phyloP scores from a whole-genome alignment of 2,329 filamentous ascomycete genomes.

The Coniella lustricola region DNA sequence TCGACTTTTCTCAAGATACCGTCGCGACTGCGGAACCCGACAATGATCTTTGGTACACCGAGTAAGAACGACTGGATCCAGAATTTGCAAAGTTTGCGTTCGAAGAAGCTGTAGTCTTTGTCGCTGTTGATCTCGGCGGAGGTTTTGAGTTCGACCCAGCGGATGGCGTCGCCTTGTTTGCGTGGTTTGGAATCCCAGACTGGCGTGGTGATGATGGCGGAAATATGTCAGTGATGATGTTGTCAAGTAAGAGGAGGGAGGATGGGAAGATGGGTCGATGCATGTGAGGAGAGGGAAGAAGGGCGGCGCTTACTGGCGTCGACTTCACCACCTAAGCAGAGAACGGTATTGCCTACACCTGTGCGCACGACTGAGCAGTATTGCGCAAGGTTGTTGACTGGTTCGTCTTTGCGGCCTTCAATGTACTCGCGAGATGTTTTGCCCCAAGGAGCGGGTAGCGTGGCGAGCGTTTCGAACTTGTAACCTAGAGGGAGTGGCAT shows the following conservation, averaged over 20 bases:
- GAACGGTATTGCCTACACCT: constrained; percentile 65
- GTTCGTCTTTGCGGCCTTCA: constrained; percentile 60
- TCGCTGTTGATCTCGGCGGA: constrained; percentile 62
- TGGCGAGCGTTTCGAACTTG: constrained; percentile 86
- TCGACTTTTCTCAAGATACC: constrained; percentile 68
- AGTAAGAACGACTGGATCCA: constrained; percentile 96
- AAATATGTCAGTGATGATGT: neutral
- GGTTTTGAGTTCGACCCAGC: constrained; percentile 96
- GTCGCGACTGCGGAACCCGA: constrained; percentile 71
- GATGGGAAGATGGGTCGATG: neutral
- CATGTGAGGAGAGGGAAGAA: neutral
- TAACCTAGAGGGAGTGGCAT: constrained; percentile 73
- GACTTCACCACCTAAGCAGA: constrained; percentile 88
- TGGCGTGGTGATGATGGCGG: constrained; percentile 27
- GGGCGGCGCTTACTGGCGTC: constrained; percentile 61
- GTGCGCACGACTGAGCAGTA: constrained; percentile 94
- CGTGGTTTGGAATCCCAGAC: constrained; percentile 79
- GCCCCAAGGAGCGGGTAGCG: constrained; percentile 68
- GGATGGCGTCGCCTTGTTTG: constrained; percentile 59
- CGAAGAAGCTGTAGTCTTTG: constrained; percentile 67
- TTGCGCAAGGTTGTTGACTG: constrained; percentile 85
- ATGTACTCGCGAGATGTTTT: constrained; percentile 69
- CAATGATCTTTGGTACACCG: constrained; percentile 83
- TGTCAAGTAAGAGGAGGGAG: constrained; percentile 9
- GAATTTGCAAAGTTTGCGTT: constrained; percentile 87